Conservation (phyloP, 1,139 yeast species). For the Kodamaea sp. region DNA sequence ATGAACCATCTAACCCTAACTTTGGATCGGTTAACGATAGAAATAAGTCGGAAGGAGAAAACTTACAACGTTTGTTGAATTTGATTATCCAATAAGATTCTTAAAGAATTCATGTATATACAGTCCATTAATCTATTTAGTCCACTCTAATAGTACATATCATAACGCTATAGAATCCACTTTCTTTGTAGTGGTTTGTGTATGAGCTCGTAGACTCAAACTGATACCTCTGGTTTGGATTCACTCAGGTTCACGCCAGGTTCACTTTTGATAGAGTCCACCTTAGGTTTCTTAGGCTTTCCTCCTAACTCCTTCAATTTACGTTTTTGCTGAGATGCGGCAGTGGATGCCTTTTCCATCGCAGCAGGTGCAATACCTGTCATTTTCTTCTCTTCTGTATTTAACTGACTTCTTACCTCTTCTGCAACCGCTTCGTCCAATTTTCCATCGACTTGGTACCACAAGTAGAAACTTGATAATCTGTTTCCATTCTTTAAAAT, state of each 20-base stretch:
- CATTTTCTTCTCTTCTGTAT: constrained; percentile 46
- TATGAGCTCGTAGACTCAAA: too few relatives aligned
- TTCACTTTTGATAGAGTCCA: not conserved
- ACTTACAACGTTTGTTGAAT: constrained; percentile 37
- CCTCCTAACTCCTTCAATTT: constrained; percentile 40
- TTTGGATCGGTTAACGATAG: constrained; percentile 38
- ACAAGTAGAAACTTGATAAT: constrained; percentile 61
- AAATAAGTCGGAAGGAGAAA: constrained; percentile 34
- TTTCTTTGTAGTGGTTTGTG: too few relatives aligned
- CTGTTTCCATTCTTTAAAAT: constrained; percentile 63
- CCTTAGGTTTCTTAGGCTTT: constrained; percentile 11
- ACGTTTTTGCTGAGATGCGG: constrained; percentile 6
- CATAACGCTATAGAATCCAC: too few relatives aligned
- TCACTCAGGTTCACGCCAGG: too few relatives aligned
- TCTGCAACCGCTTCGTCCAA: constrained; percentile 64
- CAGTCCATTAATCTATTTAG: constrained; percentile 3
- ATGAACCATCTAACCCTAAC: constrained; percentile 34
- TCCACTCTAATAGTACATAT: too few relatives aligned
- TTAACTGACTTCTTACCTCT: constrained; percentile 40
- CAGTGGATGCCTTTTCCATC: constrained; percentile 13
- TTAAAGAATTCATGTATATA: constrained; percentile 2
- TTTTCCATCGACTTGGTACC: constrained; percentile 85
- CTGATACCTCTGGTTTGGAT: too few relatives aligned
- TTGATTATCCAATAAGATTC: constrained; percentile 21
- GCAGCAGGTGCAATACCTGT: constrained; percentile 30